These are phyloP conservation scores for Starmera amethionina DNA, from an alignment of 805 yeast genomes.

Conservation along the genomic window DNA sequence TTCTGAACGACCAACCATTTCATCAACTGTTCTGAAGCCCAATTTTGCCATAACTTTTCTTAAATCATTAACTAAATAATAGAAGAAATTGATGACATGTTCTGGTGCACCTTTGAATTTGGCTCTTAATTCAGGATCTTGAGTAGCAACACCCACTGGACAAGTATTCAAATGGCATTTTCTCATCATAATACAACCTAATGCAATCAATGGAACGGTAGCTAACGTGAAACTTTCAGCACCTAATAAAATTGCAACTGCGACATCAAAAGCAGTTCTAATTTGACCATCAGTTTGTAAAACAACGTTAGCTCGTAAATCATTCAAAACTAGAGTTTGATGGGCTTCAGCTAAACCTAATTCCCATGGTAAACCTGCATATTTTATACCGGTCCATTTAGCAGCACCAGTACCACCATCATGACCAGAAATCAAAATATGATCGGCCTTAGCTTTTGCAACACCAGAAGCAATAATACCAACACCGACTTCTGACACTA, in stretches of 20 bases:
- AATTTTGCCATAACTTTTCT: constrained; percentile 88
- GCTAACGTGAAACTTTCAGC: constrained; percentile 99
- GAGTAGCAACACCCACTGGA: constrained; percentile 98
- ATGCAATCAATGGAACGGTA: constrained; percentile 90
- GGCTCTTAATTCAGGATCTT: constrained; percentile 86
- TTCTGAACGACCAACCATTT: constrained; percentile 98
- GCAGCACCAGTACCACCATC: constrained; percentile 99
- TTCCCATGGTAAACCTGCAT: constrained; percentile 99
- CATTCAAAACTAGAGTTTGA: constrained; percentile 92
- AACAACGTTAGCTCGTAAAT: constrained; percentile 88
- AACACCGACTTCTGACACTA: constrained; percentile 97
- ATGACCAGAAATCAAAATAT: constrained; percentile 90
- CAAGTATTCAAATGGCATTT: constrained; percentile 91
- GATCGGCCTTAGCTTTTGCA: constrained; percentile 98
- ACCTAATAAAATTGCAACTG: constrained; percentile 91
- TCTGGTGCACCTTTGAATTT: constrained; percentile 97
- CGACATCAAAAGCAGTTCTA: constrained; percentile 94
- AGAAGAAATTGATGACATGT: constrained; percentile 96
- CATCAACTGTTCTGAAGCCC: constrained; percentile 92
- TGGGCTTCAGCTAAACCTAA: constrained; percentile 97
- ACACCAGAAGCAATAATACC: constrained; percentile 99
- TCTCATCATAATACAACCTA: constrained; percentile 97
- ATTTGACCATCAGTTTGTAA: constrained; percentile 99
- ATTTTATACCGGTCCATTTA: constrained; percentile 91
- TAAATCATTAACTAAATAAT: constrained; percentile 86